Evolutionary conservation across 441 rosid genomes (phyloP).

Genomic region (Isatis lusitanica): DNA sequence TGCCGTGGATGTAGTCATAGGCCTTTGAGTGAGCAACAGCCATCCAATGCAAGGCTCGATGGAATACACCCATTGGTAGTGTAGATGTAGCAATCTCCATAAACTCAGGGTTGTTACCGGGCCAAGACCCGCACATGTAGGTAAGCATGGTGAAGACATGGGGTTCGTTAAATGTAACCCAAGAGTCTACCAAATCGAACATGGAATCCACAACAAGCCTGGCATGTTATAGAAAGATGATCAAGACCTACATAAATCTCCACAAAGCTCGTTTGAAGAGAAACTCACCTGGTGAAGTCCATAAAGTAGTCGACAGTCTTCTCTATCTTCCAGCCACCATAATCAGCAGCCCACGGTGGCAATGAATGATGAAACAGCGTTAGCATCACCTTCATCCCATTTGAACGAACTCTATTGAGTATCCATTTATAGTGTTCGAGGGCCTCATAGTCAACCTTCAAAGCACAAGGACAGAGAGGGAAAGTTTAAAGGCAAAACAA

Average conservation of each 20-base stretch:
- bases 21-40: conserved; percentile 84
- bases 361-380: conserved; percentile 94
- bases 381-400: conserved; percentile 97
- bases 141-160: conserved; percentile 93
- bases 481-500: background rate
- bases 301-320: conserved; percentile 88
- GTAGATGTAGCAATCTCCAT: conserved; percentile 88
- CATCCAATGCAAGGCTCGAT: conserved; percentile 84
- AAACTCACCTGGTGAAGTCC: conserved; percentile 76
- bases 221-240: conserved; percentile 32
- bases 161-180: conserved; percentile 95
- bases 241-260: conserved; percentile 21
- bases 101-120: conserved; percentile 93
- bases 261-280: conserved; percentile 12
- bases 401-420: conserved; percentile 64
- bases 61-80: conserved; percentile 87
- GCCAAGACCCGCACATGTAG: conserved; percentile 95
- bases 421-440: conserved; percentile 92
- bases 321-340: conserved; percentile 98
- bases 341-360: conserved; percentile 97
- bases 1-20: conserved; percentile 75
- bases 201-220: conserved; percentile 89
- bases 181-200: conserved; percentile 76
- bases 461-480: conserved; percentile 1
- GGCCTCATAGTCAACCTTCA: conserved; percentile 89